Evolutionary conservation across 2,329 filamentous ascomycete species (phyloP).

Genomic region (Fusarium continuum): DNA sequence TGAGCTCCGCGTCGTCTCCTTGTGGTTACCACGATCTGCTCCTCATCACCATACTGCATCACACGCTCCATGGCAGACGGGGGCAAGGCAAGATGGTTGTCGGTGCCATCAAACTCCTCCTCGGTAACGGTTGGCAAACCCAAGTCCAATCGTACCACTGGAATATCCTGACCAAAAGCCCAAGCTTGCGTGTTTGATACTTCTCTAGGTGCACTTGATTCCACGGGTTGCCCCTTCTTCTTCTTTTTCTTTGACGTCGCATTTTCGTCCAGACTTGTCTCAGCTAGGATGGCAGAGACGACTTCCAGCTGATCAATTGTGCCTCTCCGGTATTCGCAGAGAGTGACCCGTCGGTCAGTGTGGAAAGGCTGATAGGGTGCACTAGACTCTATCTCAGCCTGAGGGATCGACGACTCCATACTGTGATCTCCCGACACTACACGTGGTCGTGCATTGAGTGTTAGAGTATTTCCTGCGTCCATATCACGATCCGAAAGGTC

Average conservation of each 20-base stretch:
- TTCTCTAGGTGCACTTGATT: constrained; percentile 24
- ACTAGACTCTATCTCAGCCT: constrained; percentile 93
- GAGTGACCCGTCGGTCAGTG: constrained; percentile 83
- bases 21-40: constrained; percentile 85
- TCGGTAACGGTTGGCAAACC: constrained; percentile 58
- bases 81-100: constrained; percentile 67
- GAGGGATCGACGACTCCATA: constrained; percentile 72
- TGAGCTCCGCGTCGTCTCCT: constrained; percentile 69
- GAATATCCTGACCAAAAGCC: constrained; percentile 69
- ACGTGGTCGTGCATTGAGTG: constrained; percentile 55
- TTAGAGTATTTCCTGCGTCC: constrained; percentile 64
- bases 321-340: constrained; percentile 69
- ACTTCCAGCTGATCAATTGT: constrained; percentile 48
- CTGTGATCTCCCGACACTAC: constrained; percentile 52
- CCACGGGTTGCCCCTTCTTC: constrained; percentile 46
- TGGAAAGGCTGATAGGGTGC: constrained; percentile 97
- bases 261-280: constrained; percentile 54
- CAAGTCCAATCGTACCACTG: constrained; percentile 61
- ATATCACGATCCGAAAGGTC: constrained; percentile 63
- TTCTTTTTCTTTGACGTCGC: constrained; percentile 50
- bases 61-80: constrained; percentile 72
- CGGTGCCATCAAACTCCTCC: constrained; percentile 61
- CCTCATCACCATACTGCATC: constrained; percentile 69
- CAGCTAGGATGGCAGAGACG: constrained; percentile 53
- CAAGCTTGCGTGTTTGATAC: constrained; percentile 50